These are phyloP conservation scores for Fusarium sp. DNA, from an alignment of 2,329 filamentous ascomycete genomes.

Conservation along the genomic window DNA sequence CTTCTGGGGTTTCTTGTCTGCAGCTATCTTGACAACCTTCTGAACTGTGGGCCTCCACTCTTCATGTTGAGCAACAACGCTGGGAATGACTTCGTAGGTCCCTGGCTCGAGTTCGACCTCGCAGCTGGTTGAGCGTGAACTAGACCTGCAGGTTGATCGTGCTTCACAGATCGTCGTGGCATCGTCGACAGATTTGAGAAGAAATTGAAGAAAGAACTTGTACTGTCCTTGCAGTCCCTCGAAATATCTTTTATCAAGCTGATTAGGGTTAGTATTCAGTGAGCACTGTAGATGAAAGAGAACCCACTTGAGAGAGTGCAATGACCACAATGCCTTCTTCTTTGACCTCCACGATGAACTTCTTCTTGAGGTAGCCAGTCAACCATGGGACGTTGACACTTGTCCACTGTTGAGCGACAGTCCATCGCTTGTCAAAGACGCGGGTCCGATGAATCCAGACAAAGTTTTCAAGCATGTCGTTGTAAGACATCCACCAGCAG, in stretches of 20 bases:
- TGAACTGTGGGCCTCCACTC: slow-evolving; percentile 62
- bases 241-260: slow-evolving; percentile 60
- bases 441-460: slow-evolving; percentile 57
- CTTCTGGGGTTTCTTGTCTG: slow-evolving; percentile 67
- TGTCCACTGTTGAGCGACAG: slow-evolving; percentile 57
- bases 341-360: slow-evolving; percentile 56
- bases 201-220: slow-evolving; percentile 54
- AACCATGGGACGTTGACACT: slow-evolving; percentile 57
- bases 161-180: slow-evolving; percentile 37
- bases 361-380: slow-evolving; percentile 56
- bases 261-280: slow-evolving; percentile 8
- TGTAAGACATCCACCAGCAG: slow-evolving; percentile 59
- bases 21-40: slow-evolving; percentile 64
- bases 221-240: slow-evolving; percentile 58
- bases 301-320: slow-evolving; percentile 52
- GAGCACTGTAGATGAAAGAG: no score
- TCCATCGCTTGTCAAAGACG: slow-evolving; percentile 59
- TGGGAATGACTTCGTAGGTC: slow-evolving; percentile 75
- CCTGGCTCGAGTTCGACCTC: slow-evolving; percentile 77
- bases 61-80: slow-evolving; percentile 67
- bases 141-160: slow-evolving; percentile 36
- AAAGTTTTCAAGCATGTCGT: slow-evolving; percentile 58
- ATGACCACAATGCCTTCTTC: slow-evolving; percentile 55
- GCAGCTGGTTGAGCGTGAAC: slow-evolving; percentile 73
- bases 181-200: slow-evolving; percentile 45